These are phyloP conservation scores for Pestalotiopsis sp. DNA, from an alignment of 2,329 filamentous ascomycete genomes.

Conservation along the genomic window DNA sequence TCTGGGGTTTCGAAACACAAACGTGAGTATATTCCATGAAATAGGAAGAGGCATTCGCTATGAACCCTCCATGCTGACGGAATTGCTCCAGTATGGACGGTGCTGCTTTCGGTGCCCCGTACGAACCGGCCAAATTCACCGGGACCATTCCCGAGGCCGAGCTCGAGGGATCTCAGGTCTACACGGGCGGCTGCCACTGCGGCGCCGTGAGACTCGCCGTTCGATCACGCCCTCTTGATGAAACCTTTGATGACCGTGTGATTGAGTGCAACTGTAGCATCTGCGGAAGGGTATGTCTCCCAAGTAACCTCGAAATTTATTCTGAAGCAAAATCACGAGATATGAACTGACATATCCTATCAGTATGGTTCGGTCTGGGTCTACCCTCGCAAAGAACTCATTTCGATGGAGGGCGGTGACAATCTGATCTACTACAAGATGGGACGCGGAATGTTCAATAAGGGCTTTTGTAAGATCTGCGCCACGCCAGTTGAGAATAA, in stretches of 20 bases:
- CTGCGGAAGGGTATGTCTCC: slow-evolving; percentile 39
- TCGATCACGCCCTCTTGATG: slow-evolving; percentile 43
- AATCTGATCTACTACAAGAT: slow-evolving; percentile 43
- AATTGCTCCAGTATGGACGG: slow-evolving; percentile 38
- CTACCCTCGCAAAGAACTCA: slow-evolving; percentile 40
- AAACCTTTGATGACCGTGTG: slow-evolving; percentile 28
- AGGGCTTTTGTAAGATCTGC: slow-evolving; percentile 52
- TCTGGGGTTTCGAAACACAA: slow-evolving; percentile 38
- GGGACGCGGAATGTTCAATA: slow-evolving; percentile 29
- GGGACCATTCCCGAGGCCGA: slow-evolving; percentile 41
- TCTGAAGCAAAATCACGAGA: background rate
- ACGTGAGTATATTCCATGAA: slow-evolving; percentile 30
- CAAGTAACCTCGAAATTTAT: background rate
- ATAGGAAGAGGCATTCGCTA: background rate
- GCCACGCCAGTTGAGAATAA: slow-evolving; percentile 44
- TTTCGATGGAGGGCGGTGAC: slow-evolving; percentile 41
- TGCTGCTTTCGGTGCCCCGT: slow-evolving; percentile 29
- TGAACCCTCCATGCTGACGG: background rate
- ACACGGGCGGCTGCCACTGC: slow-evolving; percentile 56
- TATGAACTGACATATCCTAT: background rate
- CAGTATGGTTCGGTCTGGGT: slow-evolving; percentile 47
- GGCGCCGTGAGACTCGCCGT: slow-evolving; percentile 48
- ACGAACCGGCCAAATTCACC: slow-evolving; percentile 37
- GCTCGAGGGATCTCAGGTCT: slow-evolving; percentile 39
- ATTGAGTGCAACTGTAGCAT: slow-evolving; percentile 54